A percentile compares a stretch with the other conserved stretches of the same genome.
phyloP scores from a whole-genome alignment of 1,284 basidiomycete species.

The Binderoboletus segoi region DNA sequence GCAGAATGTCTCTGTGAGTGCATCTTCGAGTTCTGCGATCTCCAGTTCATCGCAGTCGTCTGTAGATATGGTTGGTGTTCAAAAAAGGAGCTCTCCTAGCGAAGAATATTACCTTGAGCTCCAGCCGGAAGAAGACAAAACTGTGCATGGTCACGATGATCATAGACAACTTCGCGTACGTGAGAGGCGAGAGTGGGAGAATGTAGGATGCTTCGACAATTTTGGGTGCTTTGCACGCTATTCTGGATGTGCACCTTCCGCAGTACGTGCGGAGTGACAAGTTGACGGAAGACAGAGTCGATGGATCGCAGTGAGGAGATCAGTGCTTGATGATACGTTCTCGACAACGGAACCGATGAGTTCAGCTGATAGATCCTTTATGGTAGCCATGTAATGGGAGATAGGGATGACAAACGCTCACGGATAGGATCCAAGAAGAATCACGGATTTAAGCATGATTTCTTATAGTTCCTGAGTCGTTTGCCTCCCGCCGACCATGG shows the following conservation, averaged over 20 bases:
- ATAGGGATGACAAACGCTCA: background rate
- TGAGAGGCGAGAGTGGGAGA: slow-evolving; percentile 24
- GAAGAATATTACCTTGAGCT: background rate
- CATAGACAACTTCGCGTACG: slow-evolving; percentile 33
- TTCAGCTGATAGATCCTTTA: slow-evolving; percentile 33
- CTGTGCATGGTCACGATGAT: background rate
- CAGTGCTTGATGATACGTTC: slow-evolving; percentile 25
- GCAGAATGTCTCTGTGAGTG: slow-evolving; percentile 31
- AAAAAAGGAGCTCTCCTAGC: no score
- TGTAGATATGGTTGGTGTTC: slow-evolving; percentile 7
- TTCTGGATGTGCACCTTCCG: slow-evolving; percentile 23
- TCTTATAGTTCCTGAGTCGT: no score
- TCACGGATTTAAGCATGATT: no score
- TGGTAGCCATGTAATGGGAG: background rate
- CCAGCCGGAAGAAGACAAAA: background rate
- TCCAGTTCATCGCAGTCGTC: slow-evolving; percentile 31
- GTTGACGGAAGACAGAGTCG: slow-evolving; percentile 26
- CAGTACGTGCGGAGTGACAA: slow-evolving; percentile 31
- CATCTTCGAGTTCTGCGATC: slow-evolving; percentile 36
- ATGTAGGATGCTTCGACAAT: slow-evolving; percentile 22
- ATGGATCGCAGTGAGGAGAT: slow-evolving; percentile 34
- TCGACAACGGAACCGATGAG: slow-evolving; percentile 27
- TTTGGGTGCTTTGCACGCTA: slow-evolving; percentile 32
- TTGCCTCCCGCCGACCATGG: no score
- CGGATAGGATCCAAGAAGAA: background rate